Evolutionary conservation across 495 filamentous ascomycete species (phyloP), one percentile per base, ranked within the genome.

Genomic region (Filosporella fistucella): DNA sequence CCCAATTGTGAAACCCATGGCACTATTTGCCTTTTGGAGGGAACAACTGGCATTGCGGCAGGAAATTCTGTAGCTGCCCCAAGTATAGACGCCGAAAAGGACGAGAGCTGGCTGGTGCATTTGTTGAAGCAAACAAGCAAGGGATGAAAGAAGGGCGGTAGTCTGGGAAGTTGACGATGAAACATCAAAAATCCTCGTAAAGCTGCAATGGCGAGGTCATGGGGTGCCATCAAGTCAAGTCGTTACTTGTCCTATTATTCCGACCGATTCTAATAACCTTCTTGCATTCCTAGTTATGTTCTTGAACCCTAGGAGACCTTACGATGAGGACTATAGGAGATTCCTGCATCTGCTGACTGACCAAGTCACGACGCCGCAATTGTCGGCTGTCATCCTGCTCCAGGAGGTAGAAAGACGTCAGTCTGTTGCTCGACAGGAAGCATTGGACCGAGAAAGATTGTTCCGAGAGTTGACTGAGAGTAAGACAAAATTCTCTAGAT

Each of bases 301-400:
- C 6, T 33, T 74, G 13, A 72, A 70, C 41, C 68, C 71, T 4
- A 58, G 64, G 4, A 50, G 68, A 37, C 59, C 64, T 3, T 74
- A 66, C 51, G 65, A 65, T 49, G 48, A 56, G 6, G 63, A 65
- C 32, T 74, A 70, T 56, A 65, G 72, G 36, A 67, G 84, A 0
- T 88, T 85, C 54, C 64, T 86, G 32, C 77, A 77, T 51, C 65
- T 86, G 14, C 63, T 88, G 22, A 80, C 75, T 26, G 69, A 82
- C 14, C 82, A 86, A 55, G 64, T 86, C 2, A 80, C 77, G 3
- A 85, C 81, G 1, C 80, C 80, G 5, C 68, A 86, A 52, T 81
- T 83, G 9, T 85, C 82, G 0, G 81, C 86, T 9, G 79, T 85
- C 0, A 59, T 87, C 10, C 83, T 85, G 42, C 82, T 84, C 51